These are phyloP conservation scores for Talaromyces albobiverticillius DNA, from an alignment of 2,329 filamentous ascomycete species.

Conservation along the genomic window DNA sequence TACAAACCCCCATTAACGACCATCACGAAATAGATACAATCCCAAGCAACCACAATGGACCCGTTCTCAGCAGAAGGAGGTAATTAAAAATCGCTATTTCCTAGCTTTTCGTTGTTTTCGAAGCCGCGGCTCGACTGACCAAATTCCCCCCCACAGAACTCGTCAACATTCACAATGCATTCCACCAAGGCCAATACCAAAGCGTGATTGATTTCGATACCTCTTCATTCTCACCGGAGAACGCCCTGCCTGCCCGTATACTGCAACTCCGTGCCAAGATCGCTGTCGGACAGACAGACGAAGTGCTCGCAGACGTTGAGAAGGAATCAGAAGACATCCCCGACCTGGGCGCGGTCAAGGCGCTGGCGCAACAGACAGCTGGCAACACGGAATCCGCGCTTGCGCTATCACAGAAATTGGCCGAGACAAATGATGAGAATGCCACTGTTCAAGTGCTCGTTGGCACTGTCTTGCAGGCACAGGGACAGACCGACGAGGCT, in stretches of 20 bases:
- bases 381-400: slow-evolving; percentile 64
- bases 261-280: slow-evolving; percentile 79
- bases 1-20: background rate
- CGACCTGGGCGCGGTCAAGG: slow-evolving; percentile 72
- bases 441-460: slow-evolving; percentile 74
- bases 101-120: slow-evolving; percentile 17
- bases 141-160: slow-evolving; percentile 49
- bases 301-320: slow-evolving; percentile 65
- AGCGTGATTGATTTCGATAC: slow-evolving; percentile 83
- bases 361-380: slow-evolving; percentile 65
- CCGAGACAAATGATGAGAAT: slow-evolving; percentile 67
- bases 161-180: slow-evolving; percentile 65
- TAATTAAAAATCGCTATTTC: slow-evolving; percentile 26
- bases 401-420: slow-evolving; percentile 64
- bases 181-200: slow-evolving; percentile 78
- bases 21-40: slow-evolving; percentile 4
- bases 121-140: background rate
- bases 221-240: slow-evolving; percentile 72
- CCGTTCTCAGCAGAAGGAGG: slow-evolving; percentile 64
- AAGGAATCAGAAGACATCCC: slow-evolving; percentile 64
- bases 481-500: slow-evolving; percentile 81
- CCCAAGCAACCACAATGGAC: slow-evolving; percentile 46
- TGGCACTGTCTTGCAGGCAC: slow-evolving; percentile 77
- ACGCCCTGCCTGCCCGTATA: slow-evolving; percentile 71
- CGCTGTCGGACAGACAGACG: slow-evolving; percentile 72